Evolutionary conservation across 2,329 filamentous ascomycete species (phyloP).

Genomic region (Emmonsiellopsis sp.): DNA sequence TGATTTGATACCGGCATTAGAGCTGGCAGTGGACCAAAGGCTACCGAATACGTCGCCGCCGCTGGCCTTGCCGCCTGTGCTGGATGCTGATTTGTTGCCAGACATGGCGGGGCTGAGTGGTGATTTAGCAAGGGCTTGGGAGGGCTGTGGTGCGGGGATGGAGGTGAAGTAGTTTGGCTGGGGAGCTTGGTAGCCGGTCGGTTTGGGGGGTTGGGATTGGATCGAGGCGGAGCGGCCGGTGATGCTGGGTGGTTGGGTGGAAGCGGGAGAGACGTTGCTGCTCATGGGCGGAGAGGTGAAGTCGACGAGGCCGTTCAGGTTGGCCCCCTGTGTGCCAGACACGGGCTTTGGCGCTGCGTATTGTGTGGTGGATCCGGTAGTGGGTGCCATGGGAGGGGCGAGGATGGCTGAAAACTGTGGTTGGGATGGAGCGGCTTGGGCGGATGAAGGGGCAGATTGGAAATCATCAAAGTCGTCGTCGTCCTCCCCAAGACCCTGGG

Average conservation of each 20-base stretch:
- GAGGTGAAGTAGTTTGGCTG: conserved; percentile 95
- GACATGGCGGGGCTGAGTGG: conserved; percentile 30
- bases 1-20: conserved; percentile 69
- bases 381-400: conserved; percentile 35
- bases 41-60: conserved; percentile 83
- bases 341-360: conserved; percentile 78
- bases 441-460: conserved; percentile 64
- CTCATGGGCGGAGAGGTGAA: conserved; percentile 59
- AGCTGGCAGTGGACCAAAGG: conserved; percentile 63
- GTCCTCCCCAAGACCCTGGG: conserved; percentile 45
- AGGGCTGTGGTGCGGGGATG: conserved; percentile 41
- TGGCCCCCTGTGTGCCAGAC: conserved; percentile 70
- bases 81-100: conserved; percentile 41
- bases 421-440: conserved; percentile 23
- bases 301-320: conserved; percentile 68
- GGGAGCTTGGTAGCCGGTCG: conserved; percentile 61
- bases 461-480: conserved; percentile 98
- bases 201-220: conserved; percentile 43
- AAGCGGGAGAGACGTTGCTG: conserved; percentile 51
- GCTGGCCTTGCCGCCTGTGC: conserved; percentile 30
- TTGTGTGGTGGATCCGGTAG: conserved; percentile 47
- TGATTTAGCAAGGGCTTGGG: conserved; percentile 28
- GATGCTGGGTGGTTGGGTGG: conserved; percentile 50
- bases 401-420: conserved; percentile 30
- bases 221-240: conserved; percentile 28